These are phyloP conservation scores for Thalassiosira mediterranea DNA, from an alignment of 352 stramenopile species.

Conservation along the genomic window DNA sequence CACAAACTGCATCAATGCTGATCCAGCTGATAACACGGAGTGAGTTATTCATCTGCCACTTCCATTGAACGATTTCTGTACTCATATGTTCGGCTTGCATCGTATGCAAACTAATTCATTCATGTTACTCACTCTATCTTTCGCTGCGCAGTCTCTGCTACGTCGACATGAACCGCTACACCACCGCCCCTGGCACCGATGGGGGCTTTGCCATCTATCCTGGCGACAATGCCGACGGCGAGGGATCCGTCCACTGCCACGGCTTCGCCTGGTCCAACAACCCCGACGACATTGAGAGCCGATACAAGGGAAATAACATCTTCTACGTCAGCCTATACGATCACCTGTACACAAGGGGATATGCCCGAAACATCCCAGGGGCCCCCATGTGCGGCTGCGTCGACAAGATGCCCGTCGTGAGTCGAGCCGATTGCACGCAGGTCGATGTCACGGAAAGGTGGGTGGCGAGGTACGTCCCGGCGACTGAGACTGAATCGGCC, in stretches of 20 bases:
- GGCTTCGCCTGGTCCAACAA: constrained; percentile 67
- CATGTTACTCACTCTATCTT: too few species aligned
- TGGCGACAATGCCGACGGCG: constrained; percentile 29
- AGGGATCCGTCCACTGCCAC: constrained; percentile 69
- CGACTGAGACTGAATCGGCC: neutral
- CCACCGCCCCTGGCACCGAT: constrained; percentile 3
- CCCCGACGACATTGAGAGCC: constrained; percentile 6
- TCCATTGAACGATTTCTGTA: too few species aligned
- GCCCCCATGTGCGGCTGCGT: constrained; percentile 62
- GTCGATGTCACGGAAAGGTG: constrained; percentile 40
- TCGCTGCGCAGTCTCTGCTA: too few species aligned
- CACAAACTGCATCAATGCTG: constrained; percentile 59
- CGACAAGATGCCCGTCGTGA: constrained; percentile 54
- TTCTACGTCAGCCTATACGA: constrained; percentile 78
- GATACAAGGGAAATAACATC: constrained; percentile 67
- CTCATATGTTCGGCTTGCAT: too few species aligned
- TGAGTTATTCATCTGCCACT: too few species aligned
- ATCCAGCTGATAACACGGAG: constrained; percentile 68
- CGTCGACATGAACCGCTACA: constrained; percentile 25
- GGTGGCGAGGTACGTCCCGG: neutral
- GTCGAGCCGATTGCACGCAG: constrained; percentile 48
- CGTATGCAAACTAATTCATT: too few species aligned
- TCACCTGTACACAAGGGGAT: constrained; percentile 71
- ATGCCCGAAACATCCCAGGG: constrained; percentile 66
- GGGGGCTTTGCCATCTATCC: constrained; percentile 7